A percentile compares a stretch with the other conserved stretches of the same genome.
These are phyloP conservation scores for Mycena crocata DNA, from an alignment of 768 basidiomycete species.

Conservation along the genomic window DNA sequence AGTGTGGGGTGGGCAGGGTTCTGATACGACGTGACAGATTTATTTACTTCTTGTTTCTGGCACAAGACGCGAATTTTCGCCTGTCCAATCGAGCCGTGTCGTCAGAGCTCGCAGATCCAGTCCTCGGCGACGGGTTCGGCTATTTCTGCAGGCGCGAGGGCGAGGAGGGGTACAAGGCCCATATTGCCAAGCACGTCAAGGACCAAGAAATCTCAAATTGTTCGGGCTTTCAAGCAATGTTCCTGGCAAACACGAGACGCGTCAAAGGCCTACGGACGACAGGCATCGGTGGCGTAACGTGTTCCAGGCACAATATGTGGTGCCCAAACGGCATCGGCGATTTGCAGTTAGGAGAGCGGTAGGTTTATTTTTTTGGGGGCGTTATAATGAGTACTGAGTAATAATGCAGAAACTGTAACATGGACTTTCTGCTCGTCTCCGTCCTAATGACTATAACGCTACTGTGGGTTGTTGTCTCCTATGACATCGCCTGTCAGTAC, in stretches of 20 bases:
- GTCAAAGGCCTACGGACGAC: slow-evolving; percentile 11
- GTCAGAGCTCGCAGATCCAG: slow-evolving; percentile 3
- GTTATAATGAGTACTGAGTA: no score
- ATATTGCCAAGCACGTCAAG: slow-evolving; percentile 1
- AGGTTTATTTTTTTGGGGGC: no score
- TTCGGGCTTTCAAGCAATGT: slow-evolving; percentile 13
- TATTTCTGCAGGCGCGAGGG: slow-evolving; percentile 13
- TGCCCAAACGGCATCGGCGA: slow-evolving; percentile 24
- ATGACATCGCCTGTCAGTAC: slow-evolving; percentile 27
- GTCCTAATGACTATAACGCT: slow-evolving; percentile 6
- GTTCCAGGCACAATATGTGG: slow-evolving; percentile 24
- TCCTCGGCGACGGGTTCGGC: background rate
- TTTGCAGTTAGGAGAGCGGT: slow-evolving; percentile 34
- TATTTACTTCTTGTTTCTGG: slow-evolving; percentile 1
- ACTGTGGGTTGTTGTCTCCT: slow-evolving; percentile 3
- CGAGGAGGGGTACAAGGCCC: slow-evolving; percentile 11
- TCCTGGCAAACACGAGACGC: background rate
- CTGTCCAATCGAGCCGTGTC: slow-evolving; percentile 4
- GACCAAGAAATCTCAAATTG: slow-evolving; percentile 13
- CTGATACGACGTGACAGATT: no score
- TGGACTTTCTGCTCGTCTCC: slow-evolving; percentile 13
- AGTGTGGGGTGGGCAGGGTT: no score
- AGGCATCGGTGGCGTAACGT: slow-evolving; percentile 1
- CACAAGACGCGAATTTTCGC: slow-evolving; percentile 9
- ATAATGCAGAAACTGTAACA: slow-evolving; percentile 28